These are phyloP conservation scores for Atkinsonella texensis DNA, from an alignment of 2,329 filamentous ascomycete genomes.

Conservation along the genomic window DNA sequence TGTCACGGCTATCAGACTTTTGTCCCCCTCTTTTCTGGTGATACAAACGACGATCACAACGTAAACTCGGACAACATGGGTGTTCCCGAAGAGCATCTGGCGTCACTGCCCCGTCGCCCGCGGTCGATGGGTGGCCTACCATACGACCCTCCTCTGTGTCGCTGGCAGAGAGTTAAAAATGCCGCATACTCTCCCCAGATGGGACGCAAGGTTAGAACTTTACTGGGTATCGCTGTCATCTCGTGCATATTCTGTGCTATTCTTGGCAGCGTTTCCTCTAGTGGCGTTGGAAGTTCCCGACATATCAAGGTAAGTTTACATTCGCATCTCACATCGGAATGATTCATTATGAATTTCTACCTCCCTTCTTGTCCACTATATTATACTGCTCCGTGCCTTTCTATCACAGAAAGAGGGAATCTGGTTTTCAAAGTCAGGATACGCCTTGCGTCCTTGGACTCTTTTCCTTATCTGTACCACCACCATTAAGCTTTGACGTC, in stretches of 20 bases:
- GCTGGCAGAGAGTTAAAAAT: slow-evolving; percentile 19
- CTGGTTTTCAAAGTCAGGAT: not conserved
- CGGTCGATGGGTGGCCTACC: slow-evolving; percentile 33
- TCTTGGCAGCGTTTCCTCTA: slow-evolving; percentile 8
- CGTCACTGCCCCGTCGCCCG: slow-evolving; percentile 29
- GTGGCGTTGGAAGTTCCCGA: slow-evolving; percentile 10
- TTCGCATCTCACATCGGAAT: not conserved
- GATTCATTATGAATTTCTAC: no score
- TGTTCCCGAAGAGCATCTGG: slow-evolving; percentile 27
- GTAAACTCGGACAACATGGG: slow-evolving; percentile 25
- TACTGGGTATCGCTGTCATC: slow-evolving; percentile 20
- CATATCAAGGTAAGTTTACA: slow-evolving; percentile 19
- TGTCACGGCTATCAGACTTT: slow-evolving; percentile 32
- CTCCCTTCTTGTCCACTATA: no score
- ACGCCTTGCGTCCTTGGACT: not conserved
- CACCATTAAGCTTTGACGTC: no score
- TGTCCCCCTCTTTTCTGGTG: slow-evolving; percentile 8
- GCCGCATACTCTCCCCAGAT: slow-evolving; percentile 9
- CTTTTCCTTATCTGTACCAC: no score
- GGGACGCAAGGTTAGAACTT: slow-evolving; percentile 17
- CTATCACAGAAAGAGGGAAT: no score
- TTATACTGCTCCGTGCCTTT: no score
- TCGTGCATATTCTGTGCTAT: slow-evolving; percentile 19
- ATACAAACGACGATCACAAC: slow-evolving; percentile 1
- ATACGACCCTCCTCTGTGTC: slow-evolving; percentile 11